Base-by-base conservation (phyloP, 2,329 filamentous ascomycete species). In the Paecilomyces sp. region DNA sequence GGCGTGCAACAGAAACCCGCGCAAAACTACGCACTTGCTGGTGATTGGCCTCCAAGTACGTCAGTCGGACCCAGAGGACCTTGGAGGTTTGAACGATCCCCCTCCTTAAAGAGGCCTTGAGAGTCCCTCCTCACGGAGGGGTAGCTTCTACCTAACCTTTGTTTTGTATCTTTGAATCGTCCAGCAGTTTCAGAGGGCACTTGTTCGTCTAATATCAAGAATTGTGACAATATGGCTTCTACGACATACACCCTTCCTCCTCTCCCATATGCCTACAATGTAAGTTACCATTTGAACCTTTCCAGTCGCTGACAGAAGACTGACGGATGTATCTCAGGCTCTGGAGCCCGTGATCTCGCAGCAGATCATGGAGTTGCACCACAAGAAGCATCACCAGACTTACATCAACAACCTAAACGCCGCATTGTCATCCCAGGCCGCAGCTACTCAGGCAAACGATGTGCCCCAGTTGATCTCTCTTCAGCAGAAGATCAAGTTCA, bases 361-460 rank as follows among this genome's bases (percentile, higher is more conserved):
- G 73, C 85, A 93, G 78, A 96, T 96, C 80, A 96, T 96, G 92
- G 89, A 95, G 80, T 85, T 96, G 33, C 92, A 96, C 82, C 90
- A 96, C 84, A 85, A 84, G 78, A 95, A 93, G 79, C 92, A 96
- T 82, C 92, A 96, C 80, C 88, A 93, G 77, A 91, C 92, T 69
- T 96, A 96, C 76, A 89, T 96, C 68, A 94, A 88, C 75, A 90
- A 90, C 72, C 88, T 90, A 78, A 96, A 96, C 80, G 83, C 87
- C 60, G 89, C 90, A 53, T 80, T 85, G 60, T 84, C 90, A 72
- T 85, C 83, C 13, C 87, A 89, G 63, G 77, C 80, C 57, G 74
- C 80, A 3, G 85, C 87, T 15, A 77, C 83, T 2, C 72, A 79
- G 25, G 76, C 81, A 50, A 79, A 80, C 64, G 84, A 91, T 65